Evolutionary conservation across 306 rosid species (phyloP).

Genomic region (Lathyrus tuberosus): DNA sequence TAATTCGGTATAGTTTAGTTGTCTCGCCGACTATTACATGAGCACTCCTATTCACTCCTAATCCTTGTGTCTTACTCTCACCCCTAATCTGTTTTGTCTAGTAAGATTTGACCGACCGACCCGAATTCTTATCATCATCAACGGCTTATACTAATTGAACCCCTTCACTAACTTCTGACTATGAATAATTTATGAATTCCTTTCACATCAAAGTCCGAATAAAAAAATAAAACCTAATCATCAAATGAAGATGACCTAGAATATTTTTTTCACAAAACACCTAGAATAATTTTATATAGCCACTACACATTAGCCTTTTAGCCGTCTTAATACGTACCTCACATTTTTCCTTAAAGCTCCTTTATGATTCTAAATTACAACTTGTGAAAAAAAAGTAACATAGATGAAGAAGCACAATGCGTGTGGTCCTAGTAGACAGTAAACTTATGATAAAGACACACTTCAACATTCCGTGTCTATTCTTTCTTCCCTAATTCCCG

Average conservation of each 20-base stretch:
- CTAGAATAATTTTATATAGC: background rate
- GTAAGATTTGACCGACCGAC: too few species aligned
- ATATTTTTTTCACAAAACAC: background rate
- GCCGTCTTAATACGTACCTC: constrained; percentile 3
- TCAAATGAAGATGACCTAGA: background rate
- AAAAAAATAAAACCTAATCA: background rate
- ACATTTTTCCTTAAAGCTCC: background rate
- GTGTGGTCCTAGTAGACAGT: constrained; percentile 25
- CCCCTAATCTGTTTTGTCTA: too few species aligned
- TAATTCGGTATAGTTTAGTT: too few species aligned
- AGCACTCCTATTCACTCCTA: too few species aligned
- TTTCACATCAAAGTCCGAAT: background rate
- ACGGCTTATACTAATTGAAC: background rate
- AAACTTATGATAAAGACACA: constrained; percentile 1
- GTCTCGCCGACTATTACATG: too few species aligned
- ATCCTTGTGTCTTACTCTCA: too few species aligned
- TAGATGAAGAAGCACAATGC: constrained; percentile 25
- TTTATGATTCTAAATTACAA: background rate
- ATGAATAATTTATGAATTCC: background rate
- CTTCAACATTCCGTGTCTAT: constrained; percentile 26
- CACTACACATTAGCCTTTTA: background rate
- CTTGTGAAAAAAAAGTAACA: background rate
- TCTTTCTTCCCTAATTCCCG: constrained; percentile 20
- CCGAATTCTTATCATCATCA: background rate
- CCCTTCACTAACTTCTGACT: background rate